Evolutionary conservation across 495 filamentous ascomycete genomes (phyloP).

Genomic region (Penicillium pulvis): DNA sequence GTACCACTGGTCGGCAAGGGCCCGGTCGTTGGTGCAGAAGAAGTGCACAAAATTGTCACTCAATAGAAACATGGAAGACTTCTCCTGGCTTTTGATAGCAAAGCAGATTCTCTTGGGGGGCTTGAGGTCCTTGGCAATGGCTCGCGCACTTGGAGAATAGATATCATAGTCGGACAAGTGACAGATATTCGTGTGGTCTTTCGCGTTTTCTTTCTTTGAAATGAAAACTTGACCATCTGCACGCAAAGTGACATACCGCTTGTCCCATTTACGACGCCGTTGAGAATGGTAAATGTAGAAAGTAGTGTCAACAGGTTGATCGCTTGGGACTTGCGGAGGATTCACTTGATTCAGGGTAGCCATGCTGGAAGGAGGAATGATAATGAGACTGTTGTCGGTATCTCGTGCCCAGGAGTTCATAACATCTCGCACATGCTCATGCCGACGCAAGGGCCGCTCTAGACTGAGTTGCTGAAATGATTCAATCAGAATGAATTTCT

Average conservation of each 20-base stretch:
- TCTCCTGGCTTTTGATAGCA: conserved; percentile 92
- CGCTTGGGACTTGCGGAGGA: conserved; percentile 52
- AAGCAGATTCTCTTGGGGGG: conserved; percentile 81
- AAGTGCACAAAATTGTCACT: conserved; percentile 89
- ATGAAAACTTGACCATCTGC: conserved; percentile 74
- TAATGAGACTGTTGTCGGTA: conserved; percentile 66
- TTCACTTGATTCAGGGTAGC: conserved; percentile 52
- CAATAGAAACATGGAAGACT: conserved; percentile 78
- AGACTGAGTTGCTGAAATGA: conserved; percentile 74
- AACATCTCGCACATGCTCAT: conserved; percentile 85
- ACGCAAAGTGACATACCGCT: conserved; percentile 74
- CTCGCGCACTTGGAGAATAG: conserved; percentile 69
- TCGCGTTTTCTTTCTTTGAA: conserved; percentile 63
- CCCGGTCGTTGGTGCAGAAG: conserved; percentile 75
- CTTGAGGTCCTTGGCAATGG: conserved; percentile 63
- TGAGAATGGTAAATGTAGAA: conserved; percentile 80
- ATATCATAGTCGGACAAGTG: conserved; percentile 94
- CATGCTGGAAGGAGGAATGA: conserved; percentile 54
- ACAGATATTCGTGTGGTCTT: conserved; percentile 69
- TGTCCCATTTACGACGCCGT: conserved; percentile 81
- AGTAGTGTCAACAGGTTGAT: conserved; percentile 62
- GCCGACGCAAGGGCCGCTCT: conserved; percentile 79
- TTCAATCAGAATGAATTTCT: conserved; percentile 71
- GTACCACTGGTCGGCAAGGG: conserved; percentile 67
- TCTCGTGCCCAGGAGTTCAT: conserved; percentile 92